phyloP scores from a whole-genome alignment of 129 eudicot genomes.

The Gnaphalium uliginosum region DNA sequence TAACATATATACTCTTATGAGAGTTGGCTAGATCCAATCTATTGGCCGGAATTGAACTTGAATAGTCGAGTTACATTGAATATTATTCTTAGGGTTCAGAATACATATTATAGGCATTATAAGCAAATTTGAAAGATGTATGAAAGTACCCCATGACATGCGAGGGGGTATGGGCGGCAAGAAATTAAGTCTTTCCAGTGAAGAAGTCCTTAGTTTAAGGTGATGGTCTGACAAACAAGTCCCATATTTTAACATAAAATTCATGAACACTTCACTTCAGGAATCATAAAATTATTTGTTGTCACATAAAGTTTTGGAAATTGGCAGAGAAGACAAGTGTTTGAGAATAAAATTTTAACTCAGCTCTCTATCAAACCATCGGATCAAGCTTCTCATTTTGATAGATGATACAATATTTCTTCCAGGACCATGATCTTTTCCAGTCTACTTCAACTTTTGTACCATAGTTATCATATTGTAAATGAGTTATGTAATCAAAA shows the following conservation, averaged over 20 bases:
- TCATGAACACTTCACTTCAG: conserved; percentile 28
- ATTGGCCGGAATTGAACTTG: no score
- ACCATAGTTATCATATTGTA: background rate
- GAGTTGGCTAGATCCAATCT: no score
- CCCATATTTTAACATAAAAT: conserved; percentile 30
- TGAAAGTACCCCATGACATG: background rate
- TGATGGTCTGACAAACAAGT: conserved; percentile 39
- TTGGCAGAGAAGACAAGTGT: conserved; percentile 15
- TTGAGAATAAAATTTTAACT: conserved; percentile 18
- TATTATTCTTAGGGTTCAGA: no score
- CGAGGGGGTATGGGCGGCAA: conserved; percentile 9
- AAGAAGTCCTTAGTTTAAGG: conserved; percentile 23
- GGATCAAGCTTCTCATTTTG: conserved; percentile 14
- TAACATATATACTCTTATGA: no score
- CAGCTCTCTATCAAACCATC: conserved; percentile 34
- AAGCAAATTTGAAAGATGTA: background rate
- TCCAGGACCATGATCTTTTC: conserved; percentile 39
- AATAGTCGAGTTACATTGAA: no score
- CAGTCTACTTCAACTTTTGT: conserved; percentile 26
- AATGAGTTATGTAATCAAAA: background rate
- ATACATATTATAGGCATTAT: no score
- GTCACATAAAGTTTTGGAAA: conserved; percentile 37
- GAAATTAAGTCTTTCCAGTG: conserved; percentile 13
- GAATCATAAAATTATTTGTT: conserved; percentile 29
- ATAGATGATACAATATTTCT: conserved; percentile 28